Conservation (phyloP, 2,329 filamentous ascomycete species). For the Cylindrodendrum hubeiense region DNA sequence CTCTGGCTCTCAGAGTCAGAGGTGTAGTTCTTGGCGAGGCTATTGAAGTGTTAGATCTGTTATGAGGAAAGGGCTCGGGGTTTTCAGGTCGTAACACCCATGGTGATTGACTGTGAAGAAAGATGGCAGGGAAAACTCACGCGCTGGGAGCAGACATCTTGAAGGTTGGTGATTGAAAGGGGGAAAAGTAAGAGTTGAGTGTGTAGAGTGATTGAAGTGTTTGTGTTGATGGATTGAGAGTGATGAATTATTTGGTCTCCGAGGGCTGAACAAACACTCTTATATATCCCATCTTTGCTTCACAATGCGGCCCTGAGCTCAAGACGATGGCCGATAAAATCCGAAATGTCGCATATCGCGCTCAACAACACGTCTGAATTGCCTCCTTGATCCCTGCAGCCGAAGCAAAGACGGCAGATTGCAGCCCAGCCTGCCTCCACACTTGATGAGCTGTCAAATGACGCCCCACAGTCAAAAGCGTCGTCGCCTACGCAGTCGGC, state of each 20-base stretch:
- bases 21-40: conserved; percentile 44
- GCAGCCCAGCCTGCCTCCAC: not conserved
- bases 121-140: conserved; percentile 32
- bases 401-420: conserved; percentile 2
- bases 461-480: conserved; percentile 15
- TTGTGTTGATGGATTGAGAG: conserved; percentile 34
- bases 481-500: not conserved
- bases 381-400: conserved; percentile 16
- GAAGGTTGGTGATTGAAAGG: conserved; percentile 32
- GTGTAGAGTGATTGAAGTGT: not conserved
- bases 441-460: conserved; percentile 19
- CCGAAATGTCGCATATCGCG: conserved; percentile 14
- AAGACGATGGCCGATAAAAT: conserved; percentile 3
- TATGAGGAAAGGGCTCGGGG: not conserved
- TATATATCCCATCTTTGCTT: conserved; percentile 38
- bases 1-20: conserved; percentile 40
- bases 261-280: conserved; percentile 29
- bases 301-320: not conserved
- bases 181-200: conserved; percentile 24
- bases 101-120: not conserved
- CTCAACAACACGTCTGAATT: not conserved
- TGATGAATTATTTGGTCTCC: conserved; percentile 22
- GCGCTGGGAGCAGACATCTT: conserved; percentile 44
- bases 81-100: conserved; percentile 15
- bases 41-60: conserved; percentile 31